These are phyloP conservation scores for Cylindrotheca closterium DNA, from an alignment of 108 stramenopile species.

Conservation along the genomic window DNA sequence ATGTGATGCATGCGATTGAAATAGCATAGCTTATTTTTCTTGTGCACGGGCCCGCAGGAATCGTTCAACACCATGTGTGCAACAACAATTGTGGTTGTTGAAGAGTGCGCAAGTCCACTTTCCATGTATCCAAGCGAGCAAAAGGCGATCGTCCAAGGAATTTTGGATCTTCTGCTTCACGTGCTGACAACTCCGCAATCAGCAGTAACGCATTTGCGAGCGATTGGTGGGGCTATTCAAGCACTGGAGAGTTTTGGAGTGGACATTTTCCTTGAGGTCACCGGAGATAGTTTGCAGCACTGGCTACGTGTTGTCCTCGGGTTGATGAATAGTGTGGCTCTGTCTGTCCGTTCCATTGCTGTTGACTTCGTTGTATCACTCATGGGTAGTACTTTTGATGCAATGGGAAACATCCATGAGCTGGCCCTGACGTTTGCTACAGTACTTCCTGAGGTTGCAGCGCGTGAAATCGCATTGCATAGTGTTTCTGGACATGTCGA, in stretches of 20 bases:
- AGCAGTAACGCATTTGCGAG: constrained; percentile 75
- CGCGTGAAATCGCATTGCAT: constrained; percentile 79
- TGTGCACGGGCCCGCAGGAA: too few relatives aligned
- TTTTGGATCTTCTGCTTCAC: constrained; percentile 78
- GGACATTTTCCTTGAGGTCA: constrained; percentile 54
- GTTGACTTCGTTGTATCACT: constrained; percentile 84
- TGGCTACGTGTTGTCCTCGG: constrained; percentile 74
- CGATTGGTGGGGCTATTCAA: constrained; percentile 78
- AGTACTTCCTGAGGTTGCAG: constrained; percentile 78
- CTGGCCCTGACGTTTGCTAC: constrained; percentile 56
- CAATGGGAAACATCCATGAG: constrained; percentile 65
- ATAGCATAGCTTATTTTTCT: neutral
- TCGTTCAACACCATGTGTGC: constrained; percentile 87
- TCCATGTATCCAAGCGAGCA: constrained; percentile 43
- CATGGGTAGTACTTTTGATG: constrained; percentile 61
- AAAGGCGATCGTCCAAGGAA: constrained; percentile 51
- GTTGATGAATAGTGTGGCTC: constrained; percentile 79
- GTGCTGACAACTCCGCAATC: constrained; percentile 82
- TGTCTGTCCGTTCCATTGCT: constrained; percentile 87
- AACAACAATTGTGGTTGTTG: constrained; percentile 67
- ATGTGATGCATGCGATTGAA: too few relatives aligned
- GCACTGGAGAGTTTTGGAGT: constrained; percentile 82
- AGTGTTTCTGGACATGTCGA: constrained; percentile 58
- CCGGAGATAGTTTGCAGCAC: constrained; percentile 68
- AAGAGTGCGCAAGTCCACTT: constrained; percentile 59